Conservation (phyloP, 2,329 filamentous ascomycete genomes). For the Trichoderma pleuroti region DNA sequence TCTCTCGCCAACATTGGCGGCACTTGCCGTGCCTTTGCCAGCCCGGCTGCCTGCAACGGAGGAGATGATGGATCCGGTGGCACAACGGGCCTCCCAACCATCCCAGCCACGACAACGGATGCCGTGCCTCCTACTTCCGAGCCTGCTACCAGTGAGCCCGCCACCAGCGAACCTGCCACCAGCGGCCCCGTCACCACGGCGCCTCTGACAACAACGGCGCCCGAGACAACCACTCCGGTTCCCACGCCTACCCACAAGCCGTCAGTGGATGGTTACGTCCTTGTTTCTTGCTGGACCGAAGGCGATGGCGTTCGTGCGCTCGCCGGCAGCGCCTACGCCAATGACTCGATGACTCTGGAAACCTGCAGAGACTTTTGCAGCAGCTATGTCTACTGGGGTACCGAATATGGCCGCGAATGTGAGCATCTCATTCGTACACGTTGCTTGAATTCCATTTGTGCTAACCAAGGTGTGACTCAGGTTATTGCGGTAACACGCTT, state of each 20-base stretch:
- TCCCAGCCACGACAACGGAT: conserved; percentile 18
- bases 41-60: conserved; percentile 30
- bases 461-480: conserved; percentile 24
- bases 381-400: conserved; percentile 46
- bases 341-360: conserved; percentile 50
- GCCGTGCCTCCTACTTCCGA: conserved; percentile 1
- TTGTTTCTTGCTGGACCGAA: conserved; percentile 50
- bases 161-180: conserved; percentile 16
- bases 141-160: not conserved
- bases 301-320: conserved; percentile 44
- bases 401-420: conserved; percentile 52
- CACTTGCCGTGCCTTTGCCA: conserved; percentile 42
- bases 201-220: conserved; percentile 20
- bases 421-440: conserved; percentile 22
- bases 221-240: conserved; percentile 20
- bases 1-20: conserved; percentile 42
- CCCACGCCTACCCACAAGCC: conserved; percentile 35
- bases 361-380: conserved; percentile 46
- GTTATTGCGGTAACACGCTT: conserved; percentile 48
- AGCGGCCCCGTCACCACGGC: conserved; percentile 13
- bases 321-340: conserved; percentile 37
- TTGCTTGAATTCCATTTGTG: not conserved
- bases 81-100: conserved; percentile 19
- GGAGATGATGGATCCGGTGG: conserved; percentile 20
- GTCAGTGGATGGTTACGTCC: conserved; percentile 42